phyloP scores from a whole-genome alignment of 164 flowering plant genomes.

The Umbellularia californica region DNA sequence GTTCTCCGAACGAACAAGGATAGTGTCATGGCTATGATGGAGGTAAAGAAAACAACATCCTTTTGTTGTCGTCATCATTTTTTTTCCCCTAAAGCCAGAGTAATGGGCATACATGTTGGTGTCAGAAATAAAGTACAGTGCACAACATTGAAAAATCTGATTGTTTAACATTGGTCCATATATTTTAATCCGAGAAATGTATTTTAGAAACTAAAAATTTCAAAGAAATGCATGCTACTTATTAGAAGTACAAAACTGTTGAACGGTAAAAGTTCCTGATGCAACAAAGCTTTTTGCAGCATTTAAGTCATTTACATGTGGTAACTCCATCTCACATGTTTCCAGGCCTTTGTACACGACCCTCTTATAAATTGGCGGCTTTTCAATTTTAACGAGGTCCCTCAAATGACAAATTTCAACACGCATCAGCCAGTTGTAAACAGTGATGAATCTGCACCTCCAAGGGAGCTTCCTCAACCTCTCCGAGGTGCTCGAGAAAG shows the following conservation, averaged over 20 bases:
- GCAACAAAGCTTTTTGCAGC: background rate
- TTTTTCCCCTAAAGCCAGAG: too few relatives aligned
- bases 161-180: too few relatives aligned
- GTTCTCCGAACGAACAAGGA: constrained; percentile 88
- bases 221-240: too few relatives aligned
- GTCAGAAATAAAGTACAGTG: too few relatives aligned
- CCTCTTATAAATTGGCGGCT: constrained; percentile 99
- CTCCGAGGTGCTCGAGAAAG: constrained; percentile 85
- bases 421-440: constrained; percentile 60
- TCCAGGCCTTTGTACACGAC: constrained; percentile 98
- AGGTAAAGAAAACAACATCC: constrained; percentile 42
- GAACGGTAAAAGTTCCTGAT: too few relatives aligned
- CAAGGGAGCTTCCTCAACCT: constrained; percentile 71
- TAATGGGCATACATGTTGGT: too few relatives aligned
- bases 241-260: too few relatives aligned
- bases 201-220: too few relatives aligned
- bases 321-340: constrained; percentile 8
- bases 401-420: constrained; percentile 66
- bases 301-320: background rate
- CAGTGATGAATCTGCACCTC: constrained; percentile 62
- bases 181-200: too few relatives aligned
- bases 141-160: too few relatives aligned
- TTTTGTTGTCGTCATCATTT: background rate
- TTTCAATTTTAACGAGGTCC: constrained; percentile 92
- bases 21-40: constrained; percentile 99